phyloP scores from a whole-genome alignment of 1,284 basidiomycete genomes.

The Puccinia coronata region DNA sequence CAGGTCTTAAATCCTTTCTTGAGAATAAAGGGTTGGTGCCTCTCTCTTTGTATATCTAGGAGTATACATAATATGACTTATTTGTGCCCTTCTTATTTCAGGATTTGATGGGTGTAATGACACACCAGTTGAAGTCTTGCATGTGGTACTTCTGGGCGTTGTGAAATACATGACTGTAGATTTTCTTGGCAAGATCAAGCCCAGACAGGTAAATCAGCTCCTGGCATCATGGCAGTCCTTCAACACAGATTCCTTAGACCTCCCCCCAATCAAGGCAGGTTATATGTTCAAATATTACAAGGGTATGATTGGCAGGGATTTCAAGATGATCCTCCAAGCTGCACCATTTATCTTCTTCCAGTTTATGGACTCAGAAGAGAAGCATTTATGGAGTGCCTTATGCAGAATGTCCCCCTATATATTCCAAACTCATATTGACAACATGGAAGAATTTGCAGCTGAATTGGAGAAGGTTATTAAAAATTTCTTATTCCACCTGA shows the following conservation, averaged over 20 bases:
- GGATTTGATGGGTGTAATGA: constrained; percentile 58
- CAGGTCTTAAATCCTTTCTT: constrained; percentile 20
- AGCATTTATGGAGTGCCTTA: constrained; percentile 57
- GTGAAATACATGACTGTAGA: constrained; percentile 61
- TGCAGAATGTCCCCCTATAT: constrained; percentile 58
- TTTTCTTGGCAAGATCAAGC: constrained; percentile 53
- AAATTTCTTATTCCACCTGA: constrained; percentile 56
- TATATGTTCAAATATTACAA: constrained; percentile 51
- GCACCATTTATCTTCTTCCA: constrained; percentile 60
- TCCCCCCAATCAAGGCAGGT: constrained; percentile 54
- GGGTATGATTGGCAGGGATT: constrained; percentile 54
- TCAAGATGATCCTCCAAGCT: constrained; percentile 59
- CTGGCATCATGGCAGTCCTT: constrained; percentile 53
- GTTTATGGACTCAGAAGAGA: constrained; percentile 52
- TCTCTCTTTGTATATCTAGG: not conserved
- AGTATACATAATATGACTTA: not conserved
- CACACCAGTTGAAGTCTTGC: constrained; percentile 60
- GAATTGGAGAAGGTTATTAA: constrained; percentile 54
- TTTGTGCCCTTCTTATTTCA: constrained; percentile 38
- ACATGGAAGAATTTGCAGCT: constrained; percentile 56
- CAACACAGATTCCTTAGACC: constrained; percentile 50
- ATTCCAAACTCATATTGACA: constrained; percentile 59
- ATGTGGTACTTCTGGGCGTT: constrained; percentile 59
- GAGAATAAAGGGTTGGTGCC: not conserved
- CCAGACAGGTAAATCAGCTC: constrained; percentile 52